Base-by-base conservation (phyloP, 2,329 filamentous ascomycete species). In the Pyrenophora teres region DNA sequence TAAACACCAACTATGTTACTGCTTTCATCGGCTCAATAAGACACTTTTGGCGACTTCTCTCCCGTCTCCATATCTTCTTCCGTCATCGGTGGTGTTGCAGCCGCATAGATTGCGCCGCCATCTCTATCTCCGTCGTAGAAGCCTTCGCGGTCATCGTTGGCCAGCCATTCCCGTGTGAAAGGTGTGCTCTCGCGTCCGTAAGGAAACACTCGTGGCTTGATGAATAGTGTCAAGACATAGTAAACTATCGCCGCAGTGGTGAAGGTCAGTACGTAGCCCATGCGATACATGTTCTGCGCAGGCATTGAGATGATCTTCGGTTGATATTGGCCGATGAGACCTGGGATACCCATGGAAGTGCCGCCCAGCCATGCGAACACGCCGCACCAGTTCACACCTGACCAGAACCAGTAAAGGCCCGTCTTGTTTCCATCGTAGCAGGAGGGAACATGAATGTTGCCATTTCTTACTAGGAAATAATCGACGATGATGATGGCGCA, bases 381-480 rank as follows among this genome's bases (percentile, higher is more conserved):
- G 31, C 72, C 73, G 7, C 64, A 62, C 50, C 66, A 59, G 45
- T 76, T 76, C 48, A 64, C 59, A 15, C 74, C 73, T 8, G 50
- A 41, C 39, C 46, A 56, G 50, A 73, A 73, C 57, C 60, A 69
- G 50, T 73, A 74, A 3, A 70, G 62, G 1, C 57, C 53, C 9
- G 35, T 59, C 21, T 59, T 59, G 19, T 38, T 54, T 13, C 58
- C 52, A n/a, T 54, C 31, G 47, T 76, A 78, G 8, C 76, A 67
- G 1, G 68, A 72, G 0, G 74, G 73, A 4, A 77, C 63, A 45
- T 77, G 73, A 8, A 77, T 52, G 37, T 78, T 78, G 5, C 76
- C 74, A 43, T 74, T 76, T 6, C 73, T 65, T 3, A 66, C 53
- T 36, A 75, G 33, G 58, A 77, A 78, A 54, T 78, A 52, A 30